These are phyloP conservation scores for Tricholoma saponaceum DNA, from an alignment of 768 basidiomycete species.

Conservation along the genomic window DNA sequence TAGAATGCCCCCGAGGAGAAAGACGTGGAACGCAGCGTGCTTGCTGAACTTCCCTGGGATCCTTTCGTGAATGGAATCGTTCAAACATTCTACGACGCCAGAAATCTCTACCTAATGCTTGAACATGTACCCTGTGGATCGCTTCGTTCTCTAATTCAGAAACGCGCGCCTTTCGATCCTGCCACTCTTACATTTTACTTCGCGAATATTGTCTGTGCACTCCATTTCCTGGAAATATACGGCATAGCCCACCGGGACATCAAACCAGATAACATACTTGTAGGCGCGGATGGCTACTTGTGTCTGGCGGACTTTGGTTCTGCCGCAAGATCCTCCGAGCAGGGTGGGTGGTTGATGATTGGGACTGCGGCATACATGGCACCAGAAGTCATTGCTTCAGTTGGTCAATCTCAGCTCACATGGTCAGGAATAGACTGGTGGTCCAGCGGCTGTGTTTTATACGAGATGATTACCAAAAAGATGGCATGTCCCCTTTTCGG, in stretches of 20 bases:
- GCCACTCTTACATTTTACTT: constrained; percentile 45
- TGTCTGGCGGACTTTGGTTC: constrained; percentile 49
- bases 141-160: constrained; percentile 33
- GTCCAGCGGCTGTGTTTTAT: constrained; percentile 46
- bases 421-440: constrained; percentile 49
- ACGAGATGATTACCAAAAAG: constrained; percentile 45
- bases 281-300: constrained; percentile 55
- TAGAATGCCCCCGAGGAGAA: constrained; percentile 26
- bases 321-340: constrained; percentile 21
- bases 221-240: constrained; percentile 41
- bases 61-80: constrained; percentile 48
- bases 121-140: constrained; percentile 47
- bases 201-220: constrained; percentile 46
- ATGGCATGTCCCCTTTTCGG: constrained; percentile 24
- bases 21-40: constrained; percentile 37
- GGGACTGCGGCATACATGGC: constrained; percentile 49
- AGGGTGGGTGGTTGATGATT: constrained; percentile 28
- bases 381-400: constrained; percentile 36
- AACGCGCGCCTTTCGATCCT: constrained; percentile 26
- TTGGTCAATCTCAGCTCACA: constrained; percentile 9
- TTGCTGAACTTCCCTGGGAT: constrained; percentile 45
- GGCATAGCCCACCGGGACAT: constrained; percentile 52
- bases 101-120: constrained; percentile 46
- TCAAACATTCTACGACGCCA: constrained; percentile 39
- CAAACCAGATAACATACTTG: constrained; percentile 55